phyloP scores from a whole-genome alignment of 75 land plant genomes.

The Sequoia sempervirens region DNA sequence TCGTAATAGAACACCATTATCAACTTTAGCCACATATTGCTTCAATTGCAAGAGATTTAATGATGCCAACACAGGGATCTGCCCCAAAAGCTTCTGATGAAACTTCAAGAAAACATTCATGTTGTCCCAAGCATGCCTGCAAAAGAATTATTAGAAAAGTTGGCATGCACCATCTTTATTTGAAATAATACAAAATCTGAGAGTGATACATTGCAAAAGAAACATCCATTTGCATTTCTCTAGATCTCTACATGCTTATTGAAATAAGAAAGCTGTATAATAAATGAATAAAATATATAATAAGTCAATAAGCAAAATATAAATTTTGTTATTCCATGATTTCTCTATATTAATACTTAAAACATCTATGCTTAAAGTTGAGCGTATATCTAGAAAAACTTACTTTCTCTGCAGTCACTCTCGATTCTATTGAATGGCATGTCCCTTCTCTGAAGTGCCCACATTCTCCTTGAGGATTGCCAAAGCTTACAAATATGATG shows the following conservation, averaged over 20 bases:
- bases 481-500: slow-evolving; percentile 86
- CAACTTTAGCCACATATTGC: slow-evolving; percentile 36
- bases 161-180: neutral
- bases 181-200: neutral
- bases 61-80: slow-evolving; percentile 61
- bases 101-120: slow-evolving; percentile 42
- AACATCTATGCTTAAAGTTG: neutral
- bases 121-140: slow-evolving; percentile 59
- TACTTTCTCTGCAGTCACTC: slow-evolving; percentile 1
- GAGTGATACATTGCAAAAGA: neutral
- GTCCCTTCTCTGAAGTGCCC: slow-evolving; percentile 49
- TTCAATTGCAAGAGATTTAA: slow-evolving; percentile 70
- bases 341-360: neutral
- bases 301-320: neutral
- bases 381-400: neutral
- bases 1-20: neutral
- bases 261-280: neutral
- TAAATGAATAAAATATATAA: neutral
- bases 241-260: neutral
- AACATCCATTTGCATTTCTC: neutral
- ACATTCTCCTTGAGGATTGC: slow-evolving; percentile 78
- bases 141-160: slow-evolving; percentile 15
- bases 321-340: neutral
- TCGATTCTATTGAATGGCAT: slow-evolving; percentile 70
- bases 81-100: slow-evolving; percentile 45